Evolutionary conservation across 371 early-diverging fungal species (phyloP).

Genomic region (Fennellomyces sp.): DNA sequence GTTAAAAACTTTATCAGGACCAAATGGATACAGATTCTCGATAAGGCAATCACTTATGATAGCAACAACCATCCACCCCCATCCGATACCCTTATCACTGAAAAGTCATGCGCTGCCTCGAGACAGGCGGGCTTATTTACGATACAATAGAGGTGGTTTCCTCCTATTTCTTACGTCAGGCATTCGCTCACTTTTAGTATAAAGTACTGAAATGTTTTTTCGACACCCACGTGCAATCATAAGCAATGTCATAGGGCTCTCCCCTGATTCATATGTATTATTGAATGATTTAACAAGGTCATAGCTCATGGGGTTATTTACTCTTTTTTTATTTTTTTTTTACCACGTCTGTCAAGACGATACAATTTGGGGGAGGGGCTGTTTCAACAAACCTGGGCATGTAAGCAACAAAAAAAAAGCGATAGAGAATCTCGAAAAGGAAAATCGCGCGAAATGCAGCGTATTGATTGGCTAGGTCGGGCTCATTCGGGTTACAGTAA

Average conservation of each 20-base stretch:
- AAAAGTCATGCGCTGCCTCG: background rate
- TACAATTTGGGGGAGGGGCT: background rate
- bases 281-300: background rate
- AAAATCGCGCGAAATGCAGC: background rate
- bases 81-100: conserved; percentile 1
- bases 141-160: too few species aligned
- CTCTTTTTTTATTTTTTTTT: too few species aligned
- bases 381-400: background rate
- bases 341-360: background rate
- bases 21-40: background rate
- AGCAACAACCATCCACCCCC: background rate
- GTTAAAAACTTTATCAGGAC: background rate
- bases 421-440: background rate
- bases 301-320: background rate
- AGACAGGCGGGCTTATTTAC: too few species aligned
- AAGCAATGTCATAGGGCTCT: too few species aligned
- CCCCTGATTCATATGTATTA: too few species aligned
- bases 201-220: background rate
- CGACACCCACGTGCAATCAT: background rate
- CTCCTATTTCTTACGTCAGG: background rate
- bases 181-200: background rate
- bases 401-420: background rate
- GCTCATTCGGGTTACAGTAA: background rate
- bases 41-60: conserved; percentile 4
- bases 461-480: background rate